A percentile compares a stretch with the other conserved stretches of the same genome.
Evolutionary conservation across 805 yeast species (phyloP).

Genomic region (Metschnikowia borealis): DNA sequence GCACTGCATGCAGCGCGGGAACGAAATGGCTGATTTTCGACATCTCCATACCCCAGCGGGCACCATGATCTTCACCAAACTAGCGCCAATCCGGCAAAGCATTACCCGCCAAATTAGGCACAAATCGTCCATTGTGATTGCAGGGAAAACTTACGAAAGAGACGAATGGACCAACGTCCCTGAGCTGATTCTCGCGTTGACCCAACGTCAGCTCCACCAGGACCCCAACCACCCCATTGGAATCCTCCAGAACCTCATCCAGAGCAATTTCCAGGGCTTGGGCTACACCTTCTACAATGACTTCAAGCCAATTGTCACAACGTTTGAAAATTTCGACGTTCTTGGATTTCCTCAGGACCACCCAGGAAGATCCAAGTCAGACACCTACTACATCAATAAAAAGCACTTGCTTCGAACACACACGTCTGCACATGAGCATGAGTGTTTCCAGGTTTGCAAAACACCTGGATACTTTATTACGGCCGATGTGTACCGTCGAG

Average conservation of each 20-base stretch:
- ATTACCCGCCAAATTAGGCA: conserved; percentile 5
- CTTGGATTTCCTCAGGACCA: conserved; percentile 89
- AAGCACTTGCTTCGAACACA: conserved; percentile 79
- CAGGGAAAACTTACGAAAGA: conserved; percentile 44
- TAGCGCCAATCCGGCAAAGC: background rate
- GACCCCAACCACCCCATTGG: conserved; percentile 85
- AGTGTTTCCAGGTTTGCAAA: conserved; percentile 62
- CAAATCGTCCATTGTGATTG: conserved; percentile 37
- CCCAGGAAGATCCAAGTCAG: conserved; percentile 89
- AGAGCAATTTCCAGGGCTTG: conserved; percentile 55
- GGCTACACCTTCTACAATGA: conserved; percentile 78
- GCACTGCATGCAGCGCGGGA: background rate
- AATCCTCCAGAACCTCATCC: conserved; percentile 71
- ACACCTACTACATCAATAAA: conserved; percentile 85
- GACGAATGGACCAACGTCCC: conserved; percentile 89
- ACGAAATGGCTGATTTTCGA: background rate
- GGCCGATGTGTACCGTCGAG: conserved; percentile 95
- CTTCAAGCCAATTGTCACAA: conserved; percentile 79
- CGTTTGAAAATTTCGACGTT: conserved; percentile 82
- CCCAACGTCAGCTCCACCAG: conserved; percentile 71
- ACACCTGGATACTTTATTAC: conserved; percentile 89
- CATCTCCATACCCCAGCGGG: background rate
- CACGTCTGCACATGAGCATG: conserved; percentile 94
- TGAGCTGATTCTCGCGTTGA: conserved; percentile 60
- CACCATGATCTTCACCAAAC: background rate